phyloP scores from a whole-genome alignment of 495 filamentous ascomycete genomes.

The Xylaria telfairii region DNA sequence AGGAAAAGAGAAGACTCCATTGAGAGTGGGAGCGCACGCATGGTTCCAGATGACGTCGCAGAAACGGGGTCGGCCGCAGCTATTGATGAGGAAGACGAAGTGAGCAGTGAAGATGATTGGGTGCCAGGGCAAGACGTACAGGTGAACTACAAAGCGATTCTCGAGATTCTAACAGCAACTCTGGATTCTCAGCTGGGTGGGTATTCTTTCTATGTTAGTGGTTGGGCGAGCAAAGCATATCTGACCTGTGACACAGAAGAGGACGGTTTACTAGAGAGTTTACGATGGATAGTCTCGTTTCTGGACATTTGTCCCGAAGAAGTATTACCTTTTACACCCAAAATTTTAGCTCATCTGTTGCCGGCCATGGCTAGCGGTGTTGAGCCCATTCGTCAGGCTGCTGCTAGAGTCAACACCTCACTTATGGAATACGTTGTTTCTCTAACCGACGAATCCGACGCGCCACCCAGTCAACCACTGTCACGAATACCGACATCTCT shows the following conservation, averaged over 20 bases:
- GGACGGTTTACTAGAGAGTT: conserved; percentile 85
- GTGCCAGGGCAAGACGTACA: conserved; percentile 96
- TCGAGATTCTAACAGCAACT: conserved; percentile 91
- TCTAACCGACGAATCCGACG: conserved; percentile 75
- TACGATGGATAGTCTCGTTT: conserved; percentile 95
- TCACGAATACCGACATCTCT: conserved; percentile 56
- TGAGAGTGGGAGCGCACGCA: conserved; percentile 61
- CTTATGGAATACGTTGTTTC: conserved; percentile 91
- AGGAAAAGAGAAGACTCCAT: conserved; percentile 69
- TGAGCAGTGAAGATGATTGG: conserved; percentile 85
- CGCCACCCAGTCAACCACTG: conserved; percentile 46
- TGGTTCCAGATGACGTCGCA: conserved; percentile 51
- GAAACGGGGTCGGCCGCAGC: conserved; percentile 65
- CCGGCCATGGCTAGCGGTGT: conserved; percentile 93
- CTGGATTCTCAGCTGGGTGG: conserved; percentile 82
- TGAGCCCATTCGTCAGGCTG: conserved; percentile 86
- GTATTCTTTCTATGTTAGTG: conserved; percentile 26
- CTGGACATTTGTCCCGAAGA: conserved; percentile 98
- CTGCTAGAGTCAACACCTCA: conserved; percentile 85
- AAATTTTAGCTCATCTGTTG: conserved; percentile 87
- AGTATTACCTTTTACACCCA: conserved; percentile 92
- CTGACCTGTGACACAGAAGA: conserved; percentile 63
- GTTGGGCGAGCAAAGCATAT: conserved; percentile 5
- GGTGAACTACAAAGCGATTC: conserved; percentile 87
- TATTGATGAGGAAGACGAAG: conserved; percentile 61